phyloP scores from a whole-genome alignment of 805 yeast genomes.

The Danielia oregonensis region DNA sequence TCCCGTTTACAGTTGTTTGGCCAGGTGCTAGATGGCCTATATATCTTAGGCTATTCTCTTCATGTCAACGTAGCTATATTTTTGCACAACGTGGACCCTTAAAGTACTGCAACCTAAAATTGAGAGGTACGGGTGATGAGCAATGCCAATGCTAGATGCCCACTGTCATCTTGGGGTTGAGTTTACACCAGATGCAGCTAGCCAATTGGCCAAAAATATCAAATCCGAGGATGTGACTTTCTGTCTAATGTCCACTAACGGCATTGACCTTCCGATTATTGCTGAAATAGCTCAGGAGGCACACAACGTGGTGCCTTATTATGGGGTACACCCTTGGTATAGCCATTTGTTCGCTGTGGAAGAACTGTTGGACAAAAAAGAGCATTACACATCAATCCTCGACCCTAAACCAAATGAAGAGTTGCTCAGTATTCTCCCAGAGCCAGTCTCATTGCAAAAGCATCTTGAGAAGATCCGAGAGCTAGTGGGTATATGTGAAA shows the following conservation, averaged over 20 bases:
- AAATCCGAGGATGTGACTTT: conserved; percentile 9
- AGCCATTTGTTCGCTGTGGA: conserved; percentile 53
- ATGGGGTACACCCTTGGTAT: conserved; percentile 94
- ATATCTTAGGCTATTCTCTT: too few species aligned
- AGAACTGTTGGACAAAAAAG: conserved; percentile 27
- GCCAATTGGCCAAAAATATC: conserved; percentile 7
- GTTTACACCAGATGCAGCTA: conserved; percentile 9
- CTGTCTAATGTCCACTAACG: conserved; percentile 40
- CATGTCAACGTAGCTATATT: too few species aligned
- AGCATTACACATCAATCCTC: conserved; percentile 59
- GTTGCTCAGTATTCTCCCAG: conserved; percentile 52
- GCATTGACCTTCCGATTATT: conserved; percentile 28
- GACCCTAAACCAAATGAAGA: conserved; percentile 32
- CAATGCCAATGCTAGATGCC: too few species aligned
- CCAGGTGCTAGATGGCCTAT: too few species aligned
- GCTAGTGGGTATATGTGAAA: conserved; percentile 14
- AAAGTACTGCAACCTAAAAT: too few species aligned
- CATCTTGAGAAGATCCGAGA: conserved; percentile 31
- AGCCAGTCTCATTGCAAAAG: conserved; percentile 46
- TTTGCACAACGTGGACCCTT: too few species aligned
- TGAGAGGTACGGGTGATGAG: too few species aligned
- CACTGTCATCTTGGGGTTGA: conserved; percentile 34
- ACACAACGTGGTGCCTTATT: conserved; percentile 38
- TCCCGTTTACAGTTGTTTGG: too few species aligned
- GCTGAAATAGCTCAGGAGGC: conserved; percentile 14